These are phyloP conservation scores for Yamadazyma taylorii DNA, from an alignment of 1,139 yeast species.

Conservation along the genomic window DNA sequence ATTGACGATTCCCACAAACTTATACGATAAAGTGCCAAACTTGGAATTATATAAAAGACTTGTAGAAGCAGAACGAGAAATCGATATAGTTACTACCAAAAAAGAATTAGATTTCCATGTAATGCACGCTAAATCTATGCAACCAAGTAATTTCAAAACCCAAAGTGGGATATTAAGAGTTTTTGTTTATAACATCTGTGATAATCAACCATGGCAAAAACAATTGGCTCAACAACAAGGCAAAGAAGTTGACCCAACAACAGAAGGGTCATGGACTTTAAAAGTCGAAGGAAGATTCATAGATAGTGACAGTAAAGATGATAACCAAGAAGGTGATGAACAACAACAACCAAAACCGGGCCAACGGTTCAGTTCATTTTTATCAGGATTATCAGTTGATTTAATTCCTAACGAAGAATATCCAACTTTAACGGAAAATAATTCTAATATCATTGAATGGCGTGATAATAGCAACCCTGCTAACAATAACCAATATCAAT, in stretches of 20 bases:
- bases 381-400: conserved; percentile 84
- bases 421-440: conserved; percentile 34
- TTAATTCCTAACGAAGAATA: conserved; percentile 48
- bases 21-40: conserved; percentile 70
- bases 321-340: conserved; percentile 21
- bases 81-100: conserved; percentile 80
- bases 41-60: conserved; percentile 68
- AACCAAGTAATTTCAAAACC: conserved; percentile 44
- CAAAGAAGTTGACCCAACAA: conserved; percentile 20
- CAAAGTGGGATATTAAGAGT: conserved; percentile 66
- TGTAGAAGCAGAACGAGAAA: conserved; percentile 71
- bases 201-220: conserved; percentile 91
- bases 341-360: neutral
- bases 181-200: conserved; percentile 77
- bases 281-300: conserved; percentile 84
- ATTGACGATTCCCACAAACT: conserved; percentile 58
- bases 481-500: conserved; percentile 13
- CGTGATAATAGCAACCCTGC: too few species aligned
- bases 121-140: conserved; percentile 49
- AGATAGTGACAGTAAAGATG: conserved; percentile 19
- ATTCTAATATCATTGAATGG: conserved; percentile 45
- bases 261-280: conserved; percentile 75
- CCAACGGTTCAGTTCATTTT: conserved; percentile 66
- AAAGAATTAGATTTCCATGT: conserved; percentile 88
- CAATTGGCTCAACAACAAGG: conserved; percentile 30